Base-by-base conservation (phyloP, 2,329 filamentous ascomycete genomes). In the Phoma sp. region DNA sequence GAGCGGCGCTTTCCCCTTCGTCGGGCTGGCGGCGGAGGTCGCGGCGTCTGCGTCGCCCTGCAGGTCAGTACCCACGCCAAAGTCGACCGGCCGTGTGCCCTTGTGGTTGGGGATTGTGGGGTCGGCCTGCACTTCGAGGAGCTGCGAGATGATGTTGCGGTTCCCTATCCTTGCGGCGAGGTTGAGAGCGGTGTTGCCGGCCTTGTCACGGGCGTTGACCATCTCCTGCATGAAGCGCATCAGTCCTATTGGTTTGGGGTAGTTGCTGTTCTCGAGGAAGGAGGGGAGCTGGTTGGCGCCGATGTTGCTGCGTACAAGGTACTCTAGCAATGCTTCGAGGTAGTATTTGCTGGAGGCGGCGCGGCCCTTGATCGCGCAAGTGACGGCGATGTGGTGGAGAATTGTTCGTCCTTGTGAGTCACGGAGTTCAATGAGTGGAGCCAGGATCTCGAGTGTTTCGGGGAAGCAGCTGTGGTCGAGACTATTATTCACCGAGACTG, bases 171-270 rank as follows among this genome's bases (percentile, higher is more conserved):
- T 84, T 1, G 95, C 93, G 2, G 93, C 95, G 58, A 98, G 88
- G 64, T 97, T 97, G 18, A 99, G 80, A 0, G 95, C 95, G 0
- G 95, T 99, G 69, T 99, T 96, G 0, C 95, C 95, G 30, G 90
- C 89, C 67, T 93, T 92, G 74, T 99, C 95, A 66, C 93, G 90
- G 0, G 93, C 89, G 67, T 99, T 98, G 56, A 99, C 93, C 73
- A 99, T 96, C 70, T 98, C 93, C 43, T 89, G 91, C 85, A 99
- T 96, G 77, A 99, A 99, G 33, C 91, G 87, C 27, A 91, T 93
- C 47, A 99, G 83, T 23, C 89, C 91, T 76, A 98, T 96, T 59
- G 84, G 90, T 49, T 85, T 89, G 37, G 76, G 77, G 58, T 74
- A 59, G 57, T 71, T 84, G 23, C 84, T 81, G 4, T 81, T 82